These are phyloP conservation scores for Clarireedia monteithiana DNA, from an alignment of 2,329 filamentous ascomycete species.

Conservation along the genomic window DNA sequence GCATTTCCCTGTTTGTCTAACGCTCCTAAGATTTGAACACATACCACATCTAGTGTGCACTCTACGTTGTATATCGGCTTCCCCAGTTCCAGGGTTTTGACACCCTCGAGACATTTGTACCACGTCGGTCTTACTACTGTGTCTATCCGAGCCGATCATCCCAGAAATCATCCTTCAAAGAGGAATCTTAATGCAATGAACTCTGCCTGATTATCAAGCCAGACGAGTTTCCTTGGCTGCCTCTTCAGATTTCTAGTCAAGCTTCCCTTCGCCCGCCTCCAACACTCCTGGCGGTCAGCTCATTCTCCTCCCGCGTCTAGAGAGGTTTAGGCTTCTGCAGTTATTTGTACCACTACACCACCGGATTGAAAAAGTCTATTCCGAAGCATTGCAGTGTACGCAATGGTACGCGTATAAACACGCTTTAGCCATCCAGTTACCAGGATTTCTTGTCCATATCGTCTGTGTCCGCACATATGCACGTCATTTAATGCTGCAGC, in stretches of 20 bases:
- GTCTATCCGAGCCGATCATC: slow-evolving; percentile 7
- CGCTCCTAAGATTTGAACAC: background rate
- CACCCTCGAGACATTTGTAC: background rate
- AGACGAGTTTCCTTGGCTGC: background rate
- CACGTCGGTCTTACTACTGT: slow-evolving; percentile 4
- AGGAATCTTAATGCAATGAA: background rate
- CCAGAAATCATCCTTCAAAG: background rate
- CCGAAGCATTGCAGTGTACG: background rate
- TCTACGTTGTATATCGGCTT: background rate
- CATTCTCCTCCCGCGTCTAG: background rate
- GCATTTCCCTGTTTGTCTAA: background rate
- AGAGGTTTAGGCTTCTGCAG: background rate
- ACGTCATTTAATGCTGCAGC: background rate
- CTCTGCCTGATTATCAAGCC: background rate
- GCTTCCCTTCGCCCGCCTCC: background rate
- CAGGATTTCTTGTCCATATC: background rate
- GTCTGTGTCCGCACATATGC: background rate
- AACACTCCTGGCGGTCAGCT: background rate
- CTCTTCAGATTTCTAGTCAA: background rate
- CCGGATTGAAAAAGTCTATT: slow-evolving; percentile 1
- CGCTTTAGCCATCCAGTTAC: slow-evolving; percentile 5
- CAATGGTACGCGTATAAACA: slow-evolving; percentile 1
- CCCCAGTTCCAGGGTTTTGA: background rate
- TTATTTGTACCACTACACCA: background rate
- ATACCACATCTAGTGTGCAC: background rate